Base-by-base conservation (phyloP, 768 basidiomycete genomes). In the Dictyophora rubrovolvata region DNA sequence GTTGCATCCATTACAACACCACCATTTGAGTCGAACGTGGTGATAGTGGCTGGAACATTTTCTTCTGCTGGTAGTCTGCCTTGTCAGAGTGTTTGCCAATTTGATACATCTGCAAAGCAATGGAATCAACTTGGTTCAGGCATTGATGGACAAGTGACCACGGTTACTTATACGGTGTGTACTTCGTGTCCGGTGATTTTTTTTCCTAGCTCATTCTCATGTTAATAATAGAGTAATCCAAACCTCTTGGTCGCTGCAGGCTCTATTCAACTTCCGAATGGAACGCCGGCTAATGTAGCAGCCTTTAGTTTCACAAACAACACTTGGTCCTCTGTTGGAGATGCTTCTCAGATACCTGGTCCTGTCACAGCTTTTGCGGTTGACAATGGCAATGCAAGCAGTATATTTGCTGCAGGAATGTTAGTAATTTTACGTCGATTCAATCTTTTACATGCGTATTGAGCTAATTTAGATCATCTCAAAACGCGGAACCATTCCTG, bases 41-140 rank as follows among this genome's bases (percentile, higher is more conserved):
- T 97, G 55, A 75, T 96, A 52, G 86, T 96, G 11, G 93, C 88
- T 1, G 95, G 95, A n/a, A 83, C 86, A 1, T 97, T 99, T 63
- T 70, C 81, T 0, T 79, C 83, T 47, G 92, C 88, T 1, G 93
- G 92, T 8, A 79, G 84, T 0, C 71, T 88, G 16, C 69, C 72
- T 0, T 97, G 95, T 70, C 79, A 80, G 42, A 84, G 81, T 1
- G 82, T 97, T 47, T 99, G 95, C 68, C 71, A 80, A 18, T 85
- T 88, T 66, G 84, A 93, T 67, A 79, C 77, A 1, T 68, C 67
- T 0, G 73, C 73, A n/a, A 82, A 80, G 61, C 85, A 86, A 68
- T 99, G 94, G 93, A 84, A 75, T 53, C 69, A 80, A 1, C 80
- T 96, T 33, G 93, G 92, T 18, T 76, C 73, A 50, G 93, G 93